Evolutionary conservation across 495 filamentous ascomycete genomes (phyloP), one percentile per base, ranked within the genome.

Genomic region (Penicillium angulare): DNA sequence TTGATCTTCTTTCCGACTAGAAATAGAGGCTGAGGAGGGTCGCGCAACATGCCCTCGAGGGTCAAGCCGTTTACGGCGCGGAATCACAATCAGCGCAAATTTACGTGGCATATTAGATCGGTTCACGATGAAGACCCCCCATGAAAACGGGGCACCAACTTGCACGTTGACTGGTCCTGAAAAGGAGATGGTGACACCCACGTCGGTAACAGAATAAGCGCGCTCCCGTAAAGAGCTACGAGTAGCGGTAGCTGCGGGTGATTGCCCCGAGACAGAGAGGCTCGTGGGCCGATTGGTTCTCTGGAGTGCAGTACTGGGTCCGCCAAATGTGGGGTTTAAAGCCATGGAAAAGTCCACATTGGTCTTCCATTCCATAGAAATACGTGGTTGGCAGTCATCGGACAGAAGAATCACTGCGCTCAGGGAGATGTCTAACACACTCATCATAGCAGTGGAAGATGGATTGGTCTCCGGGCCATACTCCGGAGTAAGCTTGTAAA

Each of bases 81-180:
- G 88, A 21, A 96, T 80, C 2, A 84, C 85, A n/a, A 87, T 67
- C 17, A 97, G 77, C 6, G 88, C 85, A 21, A 97, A 81, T 60
- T 92, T 95, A 8, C 89, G 84, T 23, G 85, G 69, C 20, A 74
- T 64, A 36, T 72, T 64, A 23, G 81, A 86, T 29, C 88, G 86
- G 65, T 97, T 97, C 43, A 96, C 87, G 17, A 97, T 83, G 62
- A 96, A 90, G 16, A 96, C 81, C 33, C 81, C 78, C 92, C 92
- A 96, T n/a, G 73, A 69, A 64, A 97, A 96, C 10, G 83, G 79
- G 32, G 89, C 80, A 3, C 91, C 90, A 3, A 90, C 81, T 41
- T 79, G 74, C 21, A 88, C 82, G 17, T 63, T 59, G 10, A 67
- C 61, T 8, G 87, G 87, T 0, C 81, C 85, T 8, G 83, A 83